phyloP scores from a whole-genome alignment of 108 stramenopile genomes.

The Cyclotella choctawhatcheeana region DNA sequence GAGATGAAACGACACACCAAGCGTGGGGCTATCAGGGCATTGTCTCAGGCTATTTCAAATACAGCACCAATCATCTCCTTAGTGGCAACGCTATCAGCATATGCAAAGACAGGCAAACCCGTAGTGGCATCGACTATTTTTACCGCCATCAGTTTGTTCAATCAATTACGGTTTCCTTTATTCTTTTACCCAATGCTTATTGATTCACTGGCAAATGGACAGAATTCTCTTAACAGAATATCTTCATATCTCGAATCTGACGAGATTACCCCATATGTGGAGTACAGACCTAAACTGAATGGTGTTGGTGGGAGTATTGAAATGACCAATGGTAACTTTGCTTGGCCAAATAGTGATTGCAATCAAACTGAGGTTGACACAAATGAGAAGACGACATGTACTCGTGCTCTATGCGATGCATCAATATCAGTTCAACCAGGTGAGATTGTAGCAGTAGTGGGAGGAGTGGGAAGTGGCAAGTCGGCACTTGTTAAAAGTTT shows the following conservation, averaged over 20 bases:
- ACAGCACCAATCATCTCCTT: conserved; percentile 74
- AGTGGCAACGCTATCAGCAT: conserved; percentile 87
- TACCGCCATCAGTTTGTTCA: conserved; percentile 92
- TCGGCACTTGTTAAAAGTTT: conserved; percentile 86
- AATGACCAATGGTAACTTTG: conserved; percentile 22
- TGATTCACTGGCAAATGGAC: conserved; percentile 75
- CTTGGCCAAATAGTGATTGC: not conserved
- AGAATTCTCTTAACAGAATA: conserved; percentile 78
- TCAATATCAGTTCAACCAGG: conserved; percentile 71
- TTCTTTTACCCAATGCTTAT: conserved; percentile 92
- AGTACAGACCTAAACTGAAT: conserved; percentile 59
- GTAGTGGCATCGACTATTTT: conserved; percentile 79
- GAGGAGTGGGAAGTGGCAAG: conserved; percentile 93
- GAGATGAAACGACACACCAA: conserved; percentile 62
- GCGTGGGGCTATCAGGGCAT: conserved; percentile 66
- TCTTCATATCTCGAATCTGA: too few relatives aligned
- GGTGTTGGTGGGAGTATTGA: conserved; percentile 66
- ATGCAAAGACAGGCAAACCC: conserved; percentile 70
- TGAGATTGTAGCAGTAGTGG: conserved; percentile 90
- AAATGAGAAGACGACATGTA: conserved; percentile 36
- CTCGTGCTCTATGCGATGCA: conserved; percentile 53
- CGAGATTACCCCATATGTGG: too few relatives aligned
- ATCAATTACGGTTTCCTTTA: conserved; percentile 94
- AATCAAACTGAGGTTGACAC: conserved; percentile 10
- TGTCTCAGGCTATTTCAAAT: conserved; percentile 76